Evolutionary conservation across 2,329 filamentous ascomycete genomes (phyloP).

Genomic region (Pseudocercospora musae): DNA sequence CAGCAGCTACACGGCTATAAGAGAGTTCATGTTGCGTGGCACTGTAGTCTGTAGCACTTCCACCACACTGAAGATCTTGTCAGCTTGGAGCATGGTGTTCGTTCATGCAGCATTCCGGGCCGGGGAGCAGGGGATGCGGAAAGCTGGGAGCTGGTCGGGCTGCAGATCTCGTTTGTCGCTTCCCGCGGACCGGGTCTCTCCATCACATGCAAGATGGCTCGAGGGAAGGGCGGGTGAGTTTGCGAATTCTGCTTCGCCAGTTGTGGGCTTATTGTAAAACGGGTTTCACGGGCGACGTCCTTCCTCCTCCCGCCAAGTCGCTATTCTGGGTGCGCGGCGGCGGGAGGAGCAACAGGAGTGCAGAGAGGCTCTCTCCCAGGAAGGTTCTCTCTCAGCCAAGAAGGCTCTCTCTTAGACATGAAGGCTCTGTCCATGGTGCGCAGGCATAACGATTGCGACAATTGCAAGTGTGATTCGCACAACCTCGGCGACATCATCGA

Average conservation of each 20-base stretch:
- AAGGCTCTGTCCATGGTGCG: not conserved
- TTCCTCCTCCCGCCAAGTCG: too few relatives aligned
- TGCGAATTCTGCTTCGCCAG: not conserved
- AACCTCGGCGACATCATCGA: not conserved
- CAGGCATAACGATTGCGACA: not conserved
- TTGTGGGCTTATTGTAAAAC: not conserved
- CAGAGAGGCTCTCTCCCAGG: not conserved
- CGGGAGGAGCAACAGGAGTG: not conserved
- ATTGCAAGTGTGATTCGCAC: not conserved
- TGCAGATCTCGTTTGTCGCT: constrained; percentile 13
- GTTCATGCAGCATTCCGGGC: constrained; percentile 6
- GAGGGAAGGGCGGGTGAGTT: not conserved
- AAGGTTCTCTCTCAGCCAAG: too few relatives aligned
- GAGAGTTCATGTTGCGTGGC: not conserved
- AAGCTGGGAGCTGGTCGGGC: not conserved
- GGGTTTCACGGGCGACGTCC: not conserved
- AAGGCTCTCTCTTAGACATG: too few relatives aligned
- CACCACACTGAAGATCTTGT: constrained; percentile 9
- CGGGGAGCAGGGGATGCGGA: constrained; percentile 1
- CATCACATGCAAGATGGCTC: constrained; percentile 2
- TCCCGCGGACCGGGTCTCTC: constrained; percentile 2
- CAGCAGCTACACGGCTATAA: not conserved
- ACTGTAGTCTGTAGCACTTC: too few relatives aligned
- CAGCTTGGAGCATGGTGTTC: not conserved
- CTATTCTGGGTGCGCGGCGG: not conserved